A percentile compares a stretch with the other conserved stretches of the same genome.
Conservation (phyloP, 192 early-diverging fungal genomes). For the Dimargaris cristalligena region DNA sequence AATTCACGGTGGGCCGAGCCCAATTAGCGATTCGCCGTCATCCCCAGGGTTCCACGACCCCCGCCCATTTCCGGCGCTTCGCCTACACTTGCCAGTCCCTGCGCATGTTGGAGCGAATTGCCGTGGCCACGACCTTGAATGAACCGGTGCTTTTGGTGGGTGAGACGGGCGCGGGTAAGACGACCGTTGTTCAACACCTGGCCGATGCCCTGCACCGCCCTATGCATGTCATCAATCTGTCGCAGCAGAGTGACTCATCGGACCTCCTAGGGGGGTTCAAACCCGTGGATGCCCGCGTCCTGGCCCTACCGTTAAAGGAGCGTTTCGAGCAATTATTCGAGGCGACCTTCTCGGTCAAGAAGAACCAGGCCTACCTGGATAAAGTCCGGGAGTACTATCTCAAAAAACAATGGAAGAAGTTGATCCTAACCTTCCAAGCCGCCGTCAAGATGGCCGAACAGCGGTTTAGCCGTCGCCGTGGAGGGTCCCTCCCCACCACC, state of each 20-base stretch:
- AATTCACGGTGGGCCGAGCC: constrained; percentile 10
- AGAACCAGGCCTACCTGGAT: constrained; percentile 76
- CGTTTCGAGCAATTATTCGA: constrained; percentile 75
- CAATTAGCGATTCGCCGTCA: background rate
- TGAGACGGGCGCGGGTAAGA: constrained; percentile 98
- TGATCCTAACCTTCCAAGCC: constrained; percentile 55
- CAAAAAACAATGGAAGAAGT: constrained; percentile 68
- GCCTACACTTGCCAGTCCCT: constrained; percentile 72
- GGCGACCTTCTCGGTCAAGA: constrained; percentile 70
- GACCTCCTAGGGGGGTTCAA: constrained; percentile 97
- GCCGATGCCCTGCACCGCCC: constrained; percentile 55
- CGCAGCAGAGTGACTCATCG: constrained; percentile 85
- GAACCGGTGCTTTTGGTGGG: constrained; percentile 86
- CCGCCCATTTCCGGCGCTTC: constrained; percentile 35
- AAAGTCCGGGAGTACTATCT: constrained; percentile 49
- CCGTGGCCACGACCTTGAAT: constrained; percentile 55
- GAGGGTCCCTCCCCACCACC: background rate
- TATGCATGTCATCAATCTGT: constrained; percentile 87
- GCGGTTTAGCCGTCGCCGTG: constrained; percentile 18
- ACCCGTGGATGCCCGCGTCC: constrained; percentile 67
- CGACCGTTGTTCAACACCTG: constrained; percentile 83
- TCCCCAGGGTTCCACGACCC: background rate
- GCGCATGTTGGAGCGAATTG: constrained; percentile 70
- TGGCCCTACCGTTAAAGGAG: constrained; percentile 67
- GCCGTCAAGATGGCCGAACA: constrained; percentile 66